These are phyloP conservation scores for Candida smagusa DNA, from an alignment of 1,139 yeast species.

Conservation along the genomic window DNA sequence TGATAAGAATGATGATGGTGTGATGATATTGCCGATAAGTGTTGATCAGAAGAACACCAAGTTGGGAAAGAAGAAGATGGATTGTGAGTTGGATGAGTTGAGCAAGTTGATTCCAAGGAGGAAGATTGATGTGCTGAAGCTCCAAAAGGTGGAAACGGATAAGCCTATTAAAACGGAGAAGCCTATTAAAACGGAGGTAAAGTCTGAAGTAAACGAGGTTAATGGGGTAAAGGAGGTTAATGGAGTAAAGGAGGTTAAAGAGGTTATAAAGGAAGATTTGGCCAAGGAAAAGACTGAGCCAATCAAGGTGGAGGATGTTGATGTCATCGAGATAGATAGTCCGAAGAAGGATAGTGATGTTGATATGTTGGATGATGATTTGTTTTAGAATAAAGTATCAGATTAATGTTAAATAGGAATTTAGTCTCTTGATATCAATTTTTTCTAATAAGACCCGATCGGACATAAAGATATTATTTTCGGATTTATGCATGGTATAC, in stretches of 20 bases:
- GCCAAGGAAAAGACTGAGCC: not conserved
- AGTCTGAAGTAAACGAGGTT: not conserved
- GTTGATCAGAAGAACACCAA: constrained; percentile 62
- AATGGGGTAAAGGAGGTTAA: constrained; percentile 1
- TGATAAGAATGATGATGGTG: constrained; percentile 41
- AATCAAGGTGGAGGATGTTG: not conserved
- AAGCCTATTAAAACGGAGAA: not conserved
- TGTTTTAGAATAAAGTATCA: constrained; percentile 3
- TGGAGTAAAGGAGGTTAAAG: not conserved
- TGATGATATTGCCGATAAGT: constrained; percentile 56
- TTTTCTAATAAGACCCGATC: no score
- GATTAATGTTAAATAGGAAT: no score
- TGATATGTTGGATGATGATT: constrained; percentile 9
- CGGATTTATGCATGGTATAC: not conserved
- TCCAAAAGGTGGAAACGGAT: not conserved
- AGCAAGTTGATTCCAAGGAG: constrained; percentile 15
- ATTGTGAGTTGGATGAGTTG: constrained; percentile 32
- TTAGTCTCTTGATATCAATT: no score
- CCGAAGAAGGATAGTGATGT: constrained; percentile 6
- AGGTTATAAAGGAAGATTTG: not conserved
- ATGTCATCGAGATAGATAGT: constrained; percentile 1
- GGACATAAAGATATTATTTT: no score
- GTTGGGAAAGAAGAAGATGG: constrained; percentile 49
- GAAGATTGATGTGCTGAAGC: not conserved
- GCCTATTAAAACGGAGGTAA: not conserved